Evolutionary conservation across 192 early-diverging fungal species (phyloP).

Genomic region (Umbelopsis sp.): DNA sequence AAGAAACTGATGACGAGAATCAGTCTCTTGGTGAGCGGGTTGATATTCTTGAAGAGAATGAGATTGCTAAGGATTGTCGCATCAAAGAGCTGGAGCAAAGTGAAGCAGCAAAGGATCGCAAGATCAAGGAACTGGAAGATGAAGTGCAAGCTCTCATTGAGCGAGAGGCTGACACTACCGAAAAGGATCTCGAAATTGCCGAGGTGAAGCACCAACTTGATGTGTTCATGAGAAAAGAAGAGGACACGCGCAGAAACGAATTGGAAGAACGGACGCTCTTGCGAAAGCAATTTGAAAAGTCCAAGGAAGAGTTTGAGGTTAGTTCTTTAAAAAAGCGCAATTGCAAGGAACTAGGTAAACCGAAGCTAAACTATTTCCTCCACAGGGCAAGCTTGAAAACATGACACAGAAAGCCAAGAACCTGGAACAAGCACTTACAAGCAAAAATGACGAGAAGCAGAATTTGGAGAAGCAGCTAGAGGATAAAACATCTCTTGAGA

Average conservation of each 20-base stretch:
- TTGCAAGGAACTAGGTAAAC: not conserved
- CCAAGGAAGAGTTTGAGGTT: conserved; percentile 14
- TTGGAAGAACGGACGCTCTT: conserved; percentile 1
- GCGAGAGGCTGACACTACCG: not conserved
- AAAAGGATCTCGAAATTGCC: conserved; percentile 10
- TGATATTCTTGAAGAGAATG: conserved; percentile 8
- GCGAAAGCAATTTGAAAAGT: conserved; percentile 12
- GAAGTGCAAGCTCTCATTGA: not conserved
- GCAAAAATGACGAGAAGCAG: not conserved
- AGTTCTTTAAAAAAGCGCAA: too few species aligned
- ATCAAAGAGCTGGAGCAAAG: conserved; percentile 1
- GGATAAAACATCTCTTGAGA: not conserved
- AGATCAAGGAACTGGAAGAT: not conserved
- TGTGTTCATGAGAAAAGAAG: conserved; percentile 6
- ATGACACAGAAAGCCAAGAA: conserved; percentile 17
- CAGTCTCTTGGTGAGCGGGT: not conserved
- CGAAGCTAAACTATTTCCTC: not conserved
- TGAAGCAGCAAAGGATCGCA: not conserved
- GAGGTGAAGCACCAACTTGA: conserved; percentile 5
- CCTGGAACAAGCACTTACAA: conserved; percentile 12
- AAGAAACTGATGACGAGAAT: conserved; percentile 1
- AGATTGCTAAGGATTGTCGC: not conserved
- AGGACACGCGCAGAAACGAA: conserved; percentile 2
- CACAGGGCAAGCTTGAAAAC: conserved; percentile 6
- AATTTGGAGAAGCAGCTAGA: not conserved